Evolutionary conservation across 345 rosid species (phyloP).

Genomic region (Cardamine occulta): DNA sequence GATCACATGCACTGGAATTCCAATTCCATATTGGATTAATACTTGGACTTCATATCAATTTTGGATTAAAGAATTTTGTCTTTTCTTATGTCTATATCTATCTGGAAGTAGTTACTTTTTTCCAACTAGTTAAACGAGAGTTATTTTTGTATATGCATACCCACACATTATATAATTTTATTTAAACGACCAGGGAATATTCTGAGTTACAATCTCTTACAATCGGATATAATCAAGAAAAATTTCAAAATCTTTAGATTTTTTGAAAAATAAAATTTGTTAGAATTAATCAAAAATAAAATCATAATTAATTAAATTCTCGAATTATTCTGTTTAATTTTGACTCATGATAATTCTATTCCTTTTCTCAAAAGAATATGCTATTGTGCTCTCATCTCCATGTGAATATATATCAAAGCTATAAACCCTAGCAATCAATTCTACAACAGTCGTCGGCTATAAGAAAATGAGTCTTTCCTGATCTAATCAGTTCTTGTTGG

Average conservation of each 20-base stretch:
- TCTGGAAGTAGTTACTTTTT: neutral
- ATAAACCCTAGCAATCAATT: neutral
- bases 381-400: neutral
- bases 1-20: no score
- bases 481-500: constrained; percentile 13
- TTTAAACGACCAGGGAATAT: neutral
- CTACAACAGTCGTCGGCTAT: neutral
- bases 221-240: neutral
- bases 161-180: neutral
- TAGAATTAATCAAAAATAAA: neutral
- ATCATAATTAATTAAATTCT: neutral
- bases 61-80: no score
- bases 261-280: neutral
- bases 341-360: neutral
- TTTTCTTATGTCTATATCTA: neutral
- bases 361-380: constrained; percentile 23
- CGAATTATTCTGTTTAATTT: neutral
- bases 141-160: neutral
- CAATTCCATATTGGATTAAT: no score
- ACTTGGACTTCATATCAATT: no score
- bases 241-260: neutral
- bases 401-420: neutral
- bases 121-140: neutral
- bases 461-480: neutral
- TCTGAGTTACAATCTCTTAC: neutral